Evolutionary conservation across 331 rosid species (phyloP), one percentile per base, ranked within the genome.

Genomic region (Saraca asoca): DNA sequence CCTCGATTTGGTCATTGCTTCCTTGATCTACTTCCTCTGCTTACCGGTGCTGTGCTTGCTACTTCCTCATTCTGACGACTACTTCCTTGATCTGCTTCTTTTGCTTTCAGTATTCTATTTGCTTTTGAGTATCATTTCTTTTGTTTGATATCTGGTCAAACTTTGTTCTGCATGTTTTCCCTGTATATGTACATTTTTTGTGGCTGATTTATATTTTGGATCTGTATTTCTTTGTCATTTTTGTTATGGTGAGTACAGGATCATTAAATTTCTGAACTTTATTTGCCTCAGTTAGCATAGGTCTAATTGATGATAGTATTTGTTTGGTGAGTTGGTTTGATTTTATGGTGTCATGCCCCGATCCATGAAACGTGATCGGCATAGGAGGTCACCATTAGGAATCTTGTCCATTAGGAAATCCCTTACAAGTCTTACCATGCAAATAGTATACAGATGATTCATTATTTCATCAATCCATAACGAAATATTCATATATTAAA

Each of bases 261-360:
- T 76, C 79, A 60, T 31, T 16, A 19, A 14, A 45, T 13, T 68
- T 59, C 51, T 37, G 15, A 46, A 14, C 54, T 57, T 62, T 48
- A n/a, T 41, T 68, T 68, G 62, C 60, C 67, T 18, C 37, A 64
- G 42, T 15, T 71, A 71, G 58, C n/a, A 43, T 73, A 50, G 82
- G 72, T 81, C 79, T 81, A 58, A 64, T 62, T 13, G 5, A 18
- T 68, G n/a, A 68, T 45, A 29, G 33, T 51, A 14, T 12, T 35
- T 68, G 7, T 69, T 13, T 29, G 10, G 6, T 6, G 8, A 14
- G 43, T 37, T 17, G 67, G 61, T n/a, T 20, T 48, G 9, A 16
- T 12, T 72, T 58, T 34, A 38, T 9, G 67, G 58, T 59, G 62
- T n/a, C n/a, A n/a, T n/a, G n/a, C n/a, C n/a, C n/a, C n/a, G n/a